Percentiles rank a stretch among this genome's conserved stretches.
Conservation (phyloP, 768 basidiomycete genomes). For the Hygrophorus russula region DNA sequence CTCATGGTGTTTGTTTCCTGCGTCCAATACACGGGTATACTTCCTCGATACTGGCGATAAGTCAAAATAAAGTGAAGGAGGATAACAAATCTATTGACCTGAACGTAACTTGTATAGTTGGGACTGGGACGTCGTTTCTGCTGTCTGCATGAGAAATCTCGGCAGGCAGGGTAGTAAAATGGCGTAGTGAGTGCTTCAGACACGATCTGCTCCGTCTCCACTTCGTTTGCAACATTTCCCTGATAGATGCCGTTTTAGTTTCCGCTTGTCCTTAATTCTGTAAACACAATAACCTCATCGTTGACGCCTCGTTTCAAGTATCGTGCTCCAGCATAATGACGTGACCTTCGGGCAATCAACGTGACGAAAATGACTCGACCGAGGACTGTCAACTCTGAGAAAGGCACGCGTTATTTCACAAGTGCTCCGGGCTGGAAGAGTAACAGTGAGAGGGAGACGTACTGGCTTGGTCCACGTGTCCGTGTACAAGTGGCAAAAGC, state of each 20-base stretch:
- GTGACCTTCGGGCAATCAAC: constrained; percentile 87
- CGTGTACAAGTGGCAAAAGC: constrained; percentile 88
- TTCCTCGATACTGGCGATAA: constrained; percentile 68
- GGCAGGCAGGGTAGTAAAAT: constrained; percentile 62
- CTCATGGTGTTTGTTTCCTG: constrained; percentile 86
- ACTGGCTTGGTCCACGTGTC: constrained; percentile 99
- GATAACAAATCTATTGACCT: constrained; percentile 30
- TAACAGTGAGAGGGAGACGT: constrained; percentile 17
- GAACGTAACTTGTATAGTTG: constrained; percentile 91
- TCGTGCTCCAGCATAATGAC: constrained; percentile 92
- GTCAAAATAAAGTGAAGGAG: neutral
- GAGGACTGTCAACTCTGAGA: constrained; percentile 79
- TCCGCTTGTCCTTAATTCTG: neutral
- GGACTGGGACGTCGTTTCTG: constrained; percentile 55
- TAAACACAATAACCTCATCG: constrained; percentile 48
- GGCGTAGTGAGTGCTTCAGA: constrained; percentile 83
- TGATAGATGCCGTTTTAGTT: constrained; percentile 16
- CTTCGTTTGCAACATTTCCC: constrained; percentile 98
- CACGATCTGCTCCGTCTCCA: constrained; percentile 97
- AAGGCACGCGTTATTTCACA: neutral
- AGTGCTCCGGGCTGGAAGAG: neutral
- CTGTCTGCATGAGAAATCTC: constrained; percentile 18
- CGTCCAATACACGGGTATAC: constrained; percentile 94
- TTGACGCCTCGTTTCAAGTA: constrained; percentile 93
- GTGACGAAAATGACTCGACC: constrained; percentile 88